These are phyloP conservation scores for Aurinia saxatilis DNA, from an alignment of 345 rosid species.

Conservation along the genomic window DNA sequence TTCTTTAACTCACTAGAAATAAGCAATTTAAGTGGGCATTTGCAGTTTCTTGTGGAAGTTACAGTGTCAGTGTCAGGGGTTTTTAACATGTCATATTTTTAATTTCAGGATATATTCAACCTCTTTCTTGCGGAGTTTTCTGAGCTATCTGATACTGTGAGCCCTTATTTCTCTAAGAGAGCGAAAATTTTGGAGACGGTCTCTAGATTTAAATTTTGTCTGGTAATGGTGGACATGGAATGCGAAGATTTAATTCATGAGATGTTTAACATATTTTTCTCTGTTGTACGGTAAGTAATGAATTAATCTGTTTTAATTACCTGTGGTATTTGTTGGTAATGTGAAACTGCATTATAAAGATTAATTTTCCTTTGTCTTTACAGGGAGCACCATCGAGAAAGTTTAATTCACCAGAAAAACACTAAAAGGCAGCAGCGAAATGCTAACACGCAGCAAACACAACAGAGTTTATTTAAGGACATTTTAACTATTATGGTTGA, in stretches of 20 bases:
- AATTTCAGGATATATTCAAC: constrained; percentile 60
- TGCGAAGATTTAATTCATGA: constrained; percentile 56
- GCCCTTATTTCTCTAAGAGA: constrained; percentile 73
- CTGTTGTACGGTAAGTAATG: constrained; percentile 56
- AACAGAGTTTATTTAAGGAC: constrained; percentile 47
- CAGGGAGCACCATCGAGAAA: constrained; percentile 56
- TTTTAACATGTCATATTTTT: background rate
- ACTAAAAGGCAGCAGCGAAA: constrained; percentile 19
- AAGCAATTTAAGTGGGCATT: background rate
- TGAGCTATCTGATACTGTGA: constrained; percentile 61
- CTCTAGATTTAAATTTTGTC: constrained; percentile 64
- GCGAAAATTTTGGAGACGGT: constrained; percentile 74
- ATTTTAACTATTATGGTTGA: constrained; percentile 57
- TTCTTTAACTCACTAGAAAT: background rate
- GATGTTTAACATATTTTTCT: constrained; percentile 72
- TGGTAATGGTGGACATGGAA: constrained; percentile 66
- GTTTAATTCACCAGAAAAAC: constrained; percentile 29
- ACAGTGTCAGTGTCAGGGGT: too few species aligned
- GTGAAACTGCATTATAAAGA: constrained; percentile 8
- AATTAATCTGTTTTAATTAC: background rate
- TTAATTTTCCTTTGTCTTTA: constrained; percentile 4
- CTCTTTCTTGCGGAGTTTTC: constrained; percentile 52
- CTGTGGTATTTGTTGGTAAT: background rate
- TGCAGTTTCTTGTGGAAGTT: background rate
- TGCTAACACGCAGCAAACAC: constrained; percentile 25